Evolutionary conservation across 1,284 basidiomycete species (phyloP), one percentile per base, ranked within the genome.

Genomic region (Ceratobasidium sp.): DNA sequence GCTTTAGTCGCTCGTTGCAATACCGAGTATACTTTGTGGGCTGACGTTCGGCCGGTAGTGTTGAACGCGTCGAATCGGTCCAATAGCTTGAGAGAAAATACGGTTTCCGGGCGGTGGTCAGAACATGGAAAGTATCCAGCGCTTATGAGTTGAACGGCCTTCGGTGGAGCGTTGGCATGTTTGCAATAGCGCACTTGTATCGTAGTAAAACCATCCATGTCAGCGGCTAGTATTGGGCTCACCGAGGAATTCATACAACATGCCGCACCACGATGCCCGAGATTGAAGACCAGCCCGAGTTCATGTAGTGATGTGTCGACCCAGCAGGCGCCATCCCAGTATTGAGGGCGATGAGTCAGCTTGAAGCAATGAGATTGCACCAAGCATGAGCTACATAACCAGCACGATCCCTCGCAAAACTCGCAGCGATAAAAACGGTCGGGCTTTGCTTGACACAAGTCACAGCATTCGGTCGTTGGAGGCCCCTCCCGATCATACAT

Each of bases 81-180:
- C 22, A 71, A 34, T 9, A 71, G 43, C 43, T 32, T 8, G 5
- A 59, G 40, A 11, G 69, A 61, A 32, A 71, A 59, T 6, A 43
- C 56, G 4, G 69, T 59, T n/a, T 44, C 15, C 5, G 69, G 54
- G 15, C 8, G n/a, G 13, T 15, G 7, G 43, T 71, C 25, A 29
- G 69, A 61, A 29, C 69, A 71, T 0, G 56, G 69, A n/a, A 71
- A 61, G 7, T 61, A 15, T 15, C 69, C 56, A 13, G 43, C 69
- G 13, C 22, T 43, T 15, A 71, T 19, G 5, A 71, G 43, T 22
- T 61, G 57, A 15, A 17, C 13, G 1, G 43, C 9, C 25, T 61
- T 56, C 1, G 43, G n/a, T 11, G 56, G 25, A 32, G 54, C 19
- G 15, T 43, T n/a, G 3, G 34, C 0, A 43, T 51, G 44, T 32